Base-by-base conservation (phyloP, 2,329 filamentous ascomycete genomes). In the Aspergillus jensenii region DNA sequence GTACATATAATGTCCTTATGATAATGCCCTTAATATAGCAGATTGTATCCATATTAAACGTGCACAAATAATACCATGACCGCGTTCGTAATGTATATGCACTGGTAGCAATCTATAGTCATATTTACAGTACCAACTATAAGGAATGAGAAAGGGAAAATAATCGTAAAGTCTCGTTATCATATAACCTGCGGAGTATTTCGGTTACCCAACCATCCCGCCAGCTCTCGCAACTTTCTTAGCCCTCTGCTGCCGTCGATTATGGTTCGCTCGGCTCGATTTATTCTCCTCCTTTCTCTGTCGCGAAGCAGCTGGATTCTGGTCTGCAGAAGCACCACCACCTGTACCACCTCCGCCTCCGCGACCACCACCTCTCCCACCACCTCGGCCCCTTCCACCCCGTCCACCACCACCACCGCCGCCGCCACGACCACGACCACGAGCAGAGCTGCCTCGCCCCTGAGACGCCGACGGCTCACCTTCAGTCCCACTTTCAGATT, bases 211-310 rank as follows among this genome's bases (percentile, higher is more conserved):
- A 49, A 68, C 71, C 65, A 76, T 61, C 6, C 71, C 69, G 25
- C 84, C 84, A 52, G 79, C 84, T 60, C 83, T 77, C 3, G 84
- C 84, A 77, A 87, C 84, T 73, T 87, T 87, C 70, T 76, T 84
- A 46, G 83, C 84, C 58, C 84, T 75, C 66, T 84, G 82, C 69
- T 96, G 90, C 50, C 91, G 84, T 25, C 93, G 85, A 73, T 91
- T 95, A 71, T 96, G 92, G 70, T 96, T 96, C 33, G 91, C 92
- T 60, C 89, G 81, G 21, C 89, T 90, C 3, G 87, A 83, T 73
- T 96, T 96, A 65, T 87, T 90, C 25, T 89, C 87, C 70, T 96
- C 93, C 71, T 96, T 96, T 61, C 84, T 83, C 66, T 87, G 83
- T 64, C 91, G 82, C 9, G 90, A 88, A 54, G 80, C 77, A 64